phyloP scores from a whole-genome alignment of 2,329 filamentous ascomycete species.

The Colletotrichum melonis region DNA sequence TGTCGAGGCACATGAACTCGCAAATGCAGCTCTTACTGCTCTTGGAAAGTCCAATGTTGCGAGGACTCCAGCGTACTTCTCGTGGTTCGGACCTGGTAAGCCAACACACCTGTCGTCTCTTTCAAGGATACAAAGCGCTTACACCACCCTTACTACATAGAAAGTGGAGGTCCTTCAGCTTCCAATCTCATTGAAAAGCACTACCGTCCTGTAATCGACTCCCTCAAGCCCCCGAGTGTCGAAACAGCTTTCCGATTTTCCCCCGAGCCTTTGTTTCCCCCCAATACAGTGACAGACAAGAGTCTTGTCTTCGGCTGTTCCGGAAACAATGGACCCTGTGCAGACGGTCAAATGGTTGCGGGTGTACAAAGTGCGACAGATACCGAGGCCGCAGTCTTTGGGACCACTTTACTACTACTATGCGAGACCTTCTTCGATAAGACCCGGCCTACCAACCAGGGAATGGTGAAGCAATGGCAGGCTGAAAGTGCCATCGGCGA shows the following conservation, averaged over 20 bases:
- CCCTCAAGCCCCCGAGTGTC: conserved; percentile 6
- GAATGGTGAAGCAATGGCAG: conserved; percentile 4
- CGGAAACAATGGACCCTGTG: not conserved
- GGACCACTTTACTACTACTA: not conserved
- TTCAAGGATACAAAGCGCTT: not conserved
- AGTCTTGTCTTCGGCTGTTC: conserved; percentile 6
- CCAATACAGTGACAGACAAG: not conserved
- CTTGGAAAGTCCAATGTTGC: not conserved
- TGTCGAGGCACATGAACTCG: conserved; percentile 10
- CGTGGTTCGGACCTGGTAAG: conserved; percentile 2
- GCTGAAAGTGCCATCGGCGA: not conserved
- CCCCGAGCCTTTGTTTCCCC: conserved; percentile 4
- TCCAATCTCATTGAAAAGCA: not conserved
- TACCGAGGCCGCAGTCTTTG: not conserved
- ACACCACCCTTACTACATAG: not conserved
- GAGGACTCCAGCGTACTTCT: not conserved
- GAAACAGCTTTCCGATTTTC: conserved; percentile 11
- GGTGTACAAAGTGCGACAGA: conserved; percentile 7
- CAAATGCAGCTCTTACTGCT: conserved; percentile 9
- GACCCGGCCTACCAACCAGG: not conserved
- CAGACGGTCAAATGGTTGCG: not conserved
- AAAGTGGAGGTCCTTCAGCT: not conserved
- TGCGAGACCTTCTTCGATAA: conserved; percentile 11
- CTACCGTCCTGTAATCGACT: not conserved
- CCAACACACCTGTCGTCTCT: not conserved